Conservation (phyloP, 75 land plant genomes). For the Larix kaempferi region DNA sequence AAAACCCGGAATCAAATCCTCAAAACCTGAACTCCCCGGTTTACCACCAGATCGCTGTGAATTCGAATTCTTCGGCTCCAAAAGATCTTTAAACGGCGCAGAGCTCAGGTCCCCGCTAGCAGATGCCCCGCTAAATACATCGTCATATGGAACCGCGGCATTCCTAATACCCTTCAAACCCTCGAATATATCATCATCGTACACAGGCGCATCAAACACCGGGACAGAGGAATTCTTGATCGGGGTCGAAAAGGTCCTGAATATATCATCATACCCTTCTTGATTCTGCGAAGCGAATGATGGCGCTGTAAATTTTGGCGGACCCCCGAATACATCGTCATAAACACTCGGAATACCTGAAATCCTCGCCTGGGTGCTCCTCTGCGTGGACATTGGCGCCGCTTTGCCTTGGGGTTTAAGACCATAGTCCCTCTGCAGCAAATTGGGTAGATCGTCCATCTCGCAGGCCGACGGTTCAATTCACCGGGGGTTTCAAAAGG, state of each 20-base stretch:
- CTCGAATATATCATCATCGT: slow-evolving; percentile 65
- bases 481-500: too few species aligned
- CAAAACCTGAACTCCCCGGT: slow-evolving; percentile 22
- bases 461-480: too few species aligned
- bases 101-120: background rate
- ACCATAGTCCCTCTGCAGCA: slow-evolving; percentile 42
- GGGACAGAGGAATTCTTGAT: slow-evolving; percentile 29
- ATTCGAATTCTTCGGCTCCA: slow-evolving; percentile 26
- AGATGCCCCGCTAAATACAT: slow-evolving; percentile 38
- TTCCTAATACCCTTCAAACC: slow-evolving; percentile 34
- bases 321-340: slow-evolving; percentile 73
- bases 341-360: slow-evolving; percentile 11
- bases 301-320: slow-evolving; percentile 41
- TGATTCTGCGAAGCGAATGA: background rate
- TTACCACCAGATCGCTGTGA: slow-evolving; percentile 14
- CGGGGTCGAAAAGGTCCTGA: slow-evolving; percentile 8
- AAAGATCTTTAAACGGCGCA: slow-evolving; percentile 56
- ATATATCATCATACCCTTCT: slow-evolving; percentile 8
- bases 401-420: slow-evolving; percentile 71
- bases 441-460: background rate
- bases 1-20: slow-evolving; percentile 85
- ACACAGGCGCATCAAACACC: slow-evolving; percentile 52
- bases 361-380: background rate
- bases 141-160: slow-evolving; percentile 30
- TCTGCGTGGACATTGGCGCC: slow-evolving; percentile 61